These are phyloP conservation scores for Oryza glaberrima DNA, from an alignment of 176 grass and related monocot genomes.

Conservation along the genomic window DNA sequence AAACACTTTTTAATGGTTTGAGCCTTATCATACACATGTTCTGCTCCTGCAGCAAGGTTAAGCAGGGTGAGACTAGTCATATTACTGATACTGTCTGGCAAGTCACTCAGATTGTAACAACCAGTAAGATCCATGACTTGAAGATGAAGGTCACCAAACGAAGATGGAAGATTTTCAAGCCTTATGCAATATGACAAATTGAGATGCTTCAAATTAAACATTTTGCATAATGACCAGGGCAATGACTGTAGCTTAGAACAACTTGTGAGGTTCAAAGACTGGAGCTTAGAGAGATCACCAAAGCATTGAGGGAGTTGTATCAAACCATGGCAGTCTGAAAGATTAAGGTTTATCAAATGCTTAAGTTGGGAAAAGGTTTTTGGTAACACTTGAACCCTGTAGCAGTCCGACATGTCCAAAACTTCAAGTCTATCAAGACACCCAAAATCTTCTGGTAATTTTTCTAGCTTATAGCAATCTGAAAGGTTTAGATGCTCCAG, in stretches of 20 bases:
- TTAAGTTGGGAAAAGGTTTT: conserved; percentile 39
- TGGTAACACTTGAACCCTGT: conserved; percentile 12
- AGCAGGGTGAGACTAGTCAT: conserved; percentile 1
- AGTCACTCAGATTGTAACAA: accelerated
- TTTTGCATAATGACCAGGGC: background rate
- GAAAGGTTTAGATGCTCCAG: too few relatives aligned
- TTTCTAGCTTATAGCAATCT: background rate
- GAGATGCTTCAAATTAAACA: background rate
- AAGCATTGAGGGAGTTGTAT: conserved; percentile 35
- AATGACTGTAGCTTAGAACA: background rate
- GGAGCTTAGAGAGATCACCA: conserved; percentile 27
- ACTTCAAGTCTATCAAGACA: conserved; percentile 21
- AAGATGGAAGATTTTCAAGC: background rate
- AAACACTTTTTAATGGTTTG: background rate
- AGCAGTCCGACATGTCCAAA: conserved; percentile 37
- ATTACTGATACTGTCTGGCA: background rate
- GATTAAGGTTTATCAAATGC: conserved; percentile 44
- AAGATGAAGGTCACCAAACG: background rate
- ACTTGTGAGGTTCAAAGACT: conserved; percentile 23
- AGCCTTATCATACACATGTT: too few relatives aligned
- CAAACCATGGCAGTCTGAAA: conserved; percentile 49
- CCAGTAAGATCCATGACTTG: background rate
- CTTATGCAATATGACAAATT: background rate
- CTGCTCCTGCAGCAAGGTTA: too few relatives aligned
- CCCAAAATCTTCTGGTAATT: conserved; percentile 27